These are phyloP conservation scores for Lodderomyces beijingensis DNA, from an alignment of 1,139 yeast species.

Conservation along the genomic window DNA sequence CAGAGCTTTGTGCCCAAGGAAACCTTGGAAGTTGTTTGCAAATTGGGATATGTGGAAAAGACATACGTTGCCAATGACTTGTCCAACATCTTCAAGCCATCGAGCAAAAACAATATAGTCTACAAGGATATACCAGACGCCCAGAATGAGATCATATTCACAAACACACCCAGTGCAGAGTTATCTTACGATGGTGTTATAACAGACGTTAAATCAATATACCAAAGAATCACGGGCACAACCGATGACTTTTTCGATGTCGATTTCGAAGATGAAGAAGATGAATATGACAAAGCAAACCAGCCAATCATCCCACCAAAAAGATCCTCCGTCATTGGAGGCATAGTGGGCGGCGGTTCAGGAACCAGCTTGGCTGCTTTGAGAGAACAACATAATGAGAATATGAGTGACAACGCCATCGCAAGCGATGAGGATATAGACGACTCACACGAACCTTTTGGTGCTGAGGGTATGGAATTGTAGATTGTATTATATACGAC, in stretches of 20 bases:
- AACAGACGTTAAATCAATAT: slow-evolving; percentile 73
- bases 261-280: slow-evolving; percentile 93
- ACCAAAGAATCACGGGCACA: slow-evolving; percentile 77
- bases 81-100: slow-evolving; percentile 35
- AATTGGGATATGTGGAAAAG: slow-evolving; percentile 74
- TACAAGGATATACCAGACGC: slow-evolving; percentile 28
- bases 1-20: slow-evolving; percentile 81
- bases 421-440: slow-evolving; percentile 43
- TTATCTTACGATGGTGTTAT: slow-evolving; percentile 87
- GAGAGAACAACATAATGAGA: slow-evolving; percentile 14
- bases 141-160: slow-evolving; percentile 50
- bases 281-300: slow-evolving; percentile 25
- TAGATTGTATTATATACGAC: too few relatives aligned
- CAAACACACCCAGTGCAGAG: slow-evolving; percentile 75
- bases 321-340: slow-evolving; percentile 13
- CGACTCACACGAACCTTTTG: slow-evolving; percentile 57
- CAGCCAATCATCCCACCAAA: slow-evolving; percentile 9
- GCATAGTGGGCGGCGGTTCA: slow-evolving; percentile 16
- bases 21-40: slow-evolving; percentile 70
- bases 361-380: slow-evolving; percentile 17
- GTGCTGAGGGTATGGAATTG: slow-evolving; percentile 66
- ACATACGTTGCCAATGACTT: slow-evolving; percentile 48
- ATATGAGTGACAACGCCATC: slow-evolving; percentile 38
- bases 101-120: slow-evolving; percentile 28
- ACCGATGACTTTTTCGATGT: slow-evolving; percentile 95